A percentile compares a stretch with the other conserved stretches of the same genome.
Conservation (phyloP, 805 yeast species). For the Starmerella floricola region DNA sequence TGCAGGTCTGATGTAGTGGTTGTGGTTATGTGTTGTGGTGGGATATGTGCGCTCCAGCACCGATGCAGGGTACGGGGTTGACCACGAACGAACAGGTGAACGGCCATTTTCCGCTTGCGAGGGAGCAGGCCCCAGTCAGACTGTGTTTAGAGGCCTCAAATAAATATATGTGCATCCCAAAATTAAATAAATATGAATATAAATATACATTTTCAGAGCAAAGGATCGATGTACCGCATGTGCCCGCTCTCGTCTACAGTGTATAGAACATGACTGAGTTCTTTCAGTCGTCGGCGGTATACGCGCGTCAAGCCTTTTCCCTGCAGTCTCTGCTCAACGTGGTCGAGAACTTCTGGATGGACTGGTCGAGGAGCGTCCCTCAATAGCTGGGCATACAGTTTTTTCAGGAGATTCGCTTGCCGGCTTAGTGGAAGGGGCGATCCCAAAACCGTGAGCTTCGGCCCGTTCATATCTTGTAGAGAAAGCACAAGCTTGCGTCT, state of each 20-base stretch:
- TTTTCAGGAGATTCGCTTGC: constrained; percentile 9
- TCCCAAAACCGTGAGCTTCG: constrained; percentile 7
- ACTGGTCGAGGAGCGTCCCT: constrained; percentile 13
- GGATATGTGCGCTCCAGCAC: too few species aligned
- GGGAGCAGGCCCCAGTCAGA: too few species aligned
- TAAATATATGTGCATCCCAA: too few species aligned
- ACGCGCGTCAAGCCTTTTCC: background rate
- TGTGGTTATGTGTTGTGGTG: too few species aligned
- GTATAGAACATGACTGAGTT: background rate
- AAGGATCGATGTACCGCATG: background rate
- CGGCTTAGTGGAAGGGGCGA: constrained; percentile 4
- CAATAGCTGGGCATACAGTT: constrained; percentile 4
- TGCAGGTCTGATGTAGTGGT: too few species aligned
- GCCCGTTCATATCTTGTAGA: constrained; percentile 2
- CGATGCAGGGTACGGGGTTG: too few species aligned
- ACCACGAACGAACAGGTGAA: too few species aligned
- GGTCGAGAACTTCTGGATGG: constrained; percentile 8
- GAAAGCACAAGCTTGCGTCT: constrained; percentile 6
- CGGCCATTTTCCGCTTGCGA: too few species aligned
- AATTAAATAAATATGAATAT: too few species aligned
- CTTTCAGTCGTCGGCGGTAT: constrained; percentile 3
- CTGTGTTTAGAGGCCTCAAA: too few species aligned
- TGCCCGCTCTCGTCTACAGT: constrained; percentile 5
- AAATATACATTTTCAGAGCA: background rate
- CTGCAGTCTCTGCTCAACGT: background rate